Base-by-base conservation (phyloP, 2,329 filamentous ascomycete genomes). In the Blastomyces percursus region DNA sequence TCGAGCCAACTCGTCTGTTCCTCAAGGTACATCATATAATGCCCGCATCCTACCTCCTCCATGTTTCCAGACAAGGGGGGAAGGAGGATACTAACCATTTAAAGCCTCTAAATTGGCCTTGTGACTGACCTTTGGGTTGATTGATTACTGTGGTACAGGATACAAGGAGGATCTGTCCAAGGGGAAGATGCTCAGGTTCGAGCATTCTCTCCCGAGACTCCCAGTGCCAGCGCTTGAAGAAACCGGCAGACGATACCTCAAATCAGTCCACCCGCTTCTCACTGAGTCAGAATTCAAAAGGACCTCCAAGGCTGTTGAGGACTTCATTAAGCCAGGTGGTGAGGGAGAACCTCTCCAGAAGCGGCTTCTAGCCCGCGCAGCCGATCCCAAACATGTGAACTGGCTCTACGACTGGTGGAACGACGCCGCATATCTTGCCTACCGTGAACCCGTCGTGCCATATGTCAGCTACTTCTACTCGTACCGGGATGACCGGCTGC, bases 401-500 rank as follows among this genome's bases (percentile, higher is more conserved):
- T 99, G 94, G 94, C 82, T 99, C 63, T 86, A 88, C 69, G 93
- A 99, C 69, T 99, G 94, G 94, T 99, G 94, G 94, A 97, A 99
- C 75, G 86, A 96, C 61, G 85, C 86, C 4, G 94, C 94, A 63
- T 99, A 99, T 78, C 85, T 99, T 67, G 83, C 79, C 67, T 97
- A 97, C 80, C 89, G 93, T 68, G 94, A 97, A 75, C 94, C 94
- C 12, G 90, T 99, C 56, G 90, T 97, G 21, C 94, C 94, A 65
- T 99, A 97, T 74, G 94, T 99, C 72, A 96, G 91, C 77, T 99
- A 99, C 84, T 99, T 99, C 80, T 99, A 99, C 81, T 96, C 92
- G 62, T 93, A 97, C 80, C 86, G 91, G 68, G 94, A 99, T 77
- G 95, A 99, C 77, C 86, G 90, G 69, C 84, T 87, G 73, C 86